Percentiles rank a stretch among this genome's conserved stretches.
phyloP scores from a whole-genome alignment of 169 alveolate species.

The Amoebophrya sp. region DNA sequence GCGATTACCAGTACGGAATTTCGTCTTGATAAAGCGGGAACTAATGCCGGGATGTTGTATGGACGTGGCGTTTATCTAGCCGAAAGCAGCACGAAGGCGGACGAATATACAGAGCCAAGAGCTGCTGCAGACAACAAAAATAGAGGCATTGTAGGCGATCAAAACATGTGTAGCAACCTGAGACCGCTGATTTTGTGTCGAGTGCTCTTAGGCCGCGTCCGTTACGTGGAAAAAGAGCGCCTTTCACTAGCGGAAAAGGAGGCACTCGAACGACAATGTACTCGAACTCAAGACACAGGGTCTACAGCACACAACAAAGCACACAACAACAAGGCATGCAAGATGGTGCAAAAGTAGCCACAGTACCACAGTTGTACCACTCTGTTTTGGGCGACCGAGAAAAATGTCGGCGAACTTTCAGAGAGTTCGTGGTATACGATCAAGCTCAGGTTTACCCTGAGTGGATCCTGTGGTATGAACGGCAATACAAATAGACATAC shows the following conservation, averaged over 20 bases:
- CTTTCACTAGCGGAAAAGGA: neutral
- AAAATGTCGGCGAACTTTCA: neutral
- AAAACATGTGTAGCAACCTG: no score
- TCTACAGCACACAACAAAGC: no score
- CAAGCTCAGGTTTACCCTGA: neutral
- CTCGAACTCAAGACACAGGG: no score
- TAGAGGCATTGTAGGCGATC: no score
- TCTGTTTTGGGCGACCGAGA: neutral
- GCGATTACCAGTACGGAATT: neutral
- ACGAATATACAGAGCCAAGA: neutral
- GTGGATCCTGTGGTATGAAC: neutral
- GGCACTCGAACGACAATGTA: no score
- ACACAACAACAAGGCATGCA: no score
- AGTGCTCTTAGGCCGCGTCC: neutral
- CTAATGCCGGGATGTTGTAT: neutral
- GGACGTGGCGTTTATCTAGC: neutral
- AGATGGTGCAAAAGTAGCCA: no score
- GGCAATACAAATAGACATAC: no score
- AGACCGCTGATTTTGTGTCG: neutral
- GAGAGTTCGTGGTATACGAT: neutral
- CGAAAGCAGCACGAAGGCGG: neutral
- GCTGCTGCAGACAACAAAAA: no score
- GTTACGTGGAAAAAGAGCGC: neutral
- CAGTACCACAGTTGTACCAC: neutral
- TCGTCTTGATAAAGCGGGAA: neutral